phyloP scores from a whole-genome alignment of 2,329 filamentous ascomycete genomes.

The Dactylellina sp. region DNA sequence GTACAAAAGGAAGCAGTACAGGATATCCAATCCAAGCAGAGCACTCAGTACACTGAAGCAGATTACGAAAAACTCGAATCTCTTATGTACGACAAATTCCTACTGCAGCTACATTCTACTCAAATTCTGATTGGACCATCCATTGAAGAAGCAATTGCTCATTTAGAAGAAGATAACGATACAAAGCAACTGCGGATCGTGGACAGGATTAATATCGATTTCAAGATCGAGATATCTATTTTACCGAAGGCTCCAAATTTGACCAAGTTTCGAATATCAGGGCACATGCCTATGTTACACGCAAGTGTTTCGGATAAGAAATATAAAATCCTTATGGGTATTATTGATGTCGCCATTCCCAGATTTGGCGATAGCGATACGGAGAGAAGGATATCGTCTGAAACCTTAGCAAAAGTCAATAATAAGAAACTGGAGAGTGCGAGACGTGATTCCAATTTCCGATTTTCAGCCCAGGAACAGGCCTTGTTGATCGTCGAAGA shows the following conservation, averaged over 20 bases:
- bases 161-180: constrained; percentile 73
- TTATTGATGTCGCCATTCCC: constrained; percentile 94
- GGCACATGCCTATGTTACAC: constrained; percentile 90
- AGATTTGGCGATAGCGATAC: constrained; percentile 73
- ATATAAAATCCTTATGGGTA: constrained; percentile 95
- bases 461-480: constrained; percentile 77
- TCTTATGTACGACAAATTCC: constrained; percentile 97
- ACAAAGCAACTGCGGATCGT: constrained; percentile 85
- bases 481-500: constrained; percentile 80
- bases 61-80: constrained; percentile 89
- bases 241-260: constrained; percentile 94
- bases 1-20: constrained; percentile 91
- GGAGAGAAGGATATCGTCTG: constrained; percentile 58
- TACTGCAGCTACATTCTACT: constrained; percentile 90
- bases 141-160: constrained; percentile 86
- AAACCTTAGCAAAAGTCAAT: neutral
- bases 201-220: constrained; percentile 96
- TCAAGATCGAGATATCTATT: constrained; percentile 95
- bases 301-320: constrained; percentile 93
- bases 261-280: constrained; percentile 89
- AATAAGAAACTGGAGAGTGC: constrained; percentile 15
- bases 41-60: constrained; percentile 84
- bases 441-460: constrained; percentile 71
- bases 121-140: constrained; percentile 95
- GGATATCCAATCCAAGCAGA: constrained; percentile 90